Evolutionary conservation across 768 basidiomycete species (phyloP).

Genomic region (Tremella fuciformis): DNA sequence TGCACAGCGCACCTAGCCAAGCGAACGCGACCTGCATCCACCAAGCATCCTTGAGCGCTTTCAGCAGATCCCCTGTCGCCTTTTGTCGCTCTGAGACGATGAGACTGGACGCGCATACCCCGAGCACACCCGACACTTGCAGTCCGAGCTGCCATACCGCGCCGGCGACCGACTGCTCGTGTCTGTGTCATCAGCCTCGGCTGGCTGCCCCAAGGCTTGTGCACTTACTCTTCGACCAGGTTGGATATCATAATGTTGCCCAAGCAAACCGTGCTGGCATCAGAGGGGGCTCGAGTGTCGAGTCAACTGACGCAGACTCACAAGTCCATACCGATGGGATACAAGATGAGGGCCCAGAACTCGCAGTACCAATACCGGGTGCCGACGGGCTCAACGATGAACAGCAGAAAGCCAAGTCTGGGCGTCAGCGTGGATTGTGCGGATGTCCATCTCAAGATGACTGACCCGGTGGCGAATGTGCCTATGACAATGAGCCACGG

Average conservation of each 20-base stretch:
- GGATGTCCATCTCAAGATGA: not conserved
- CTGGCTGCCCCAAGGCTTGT: not conserved
- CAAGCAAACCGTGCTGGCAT: slow-evolving; percentile 5
- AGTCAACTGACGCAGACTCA: not conserved
- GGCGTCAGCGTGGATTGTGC: too few species aligned
- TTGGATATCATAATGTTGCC: slow-evolving; percentile 27
- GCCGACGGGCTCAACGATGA: slow-evolving; percentile 27
- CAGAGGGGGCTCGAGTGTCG: too few species aligned
- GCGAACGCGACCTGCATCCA: slow-evolving; percentile 16
- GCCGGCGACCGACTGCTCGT: slow-evolving; percentile 31
- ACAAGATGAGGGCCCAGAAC: slow-evolving; percentile 25
- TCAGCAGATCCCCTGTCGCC: slow-evolving; percentile 15
- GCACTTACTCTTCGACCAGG: slow-evolving; percentile 30
- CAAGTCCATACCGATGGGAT: slow-evolving; percentile 31
- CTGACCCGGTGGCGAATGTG: not conserved
- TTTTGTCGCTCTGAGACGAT: slow-evolving; percentile 14
- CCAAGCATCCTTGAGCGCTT: slow-evolving; percentile 16
- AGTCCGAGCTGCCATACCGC: slow-evolving; percentile 25
- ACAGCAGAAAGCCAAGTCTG: slow-evolving; percentile 19
- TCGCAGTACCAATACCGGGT: slow-evolving; percentile 34
- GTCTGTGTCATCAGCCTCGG: not conserved
- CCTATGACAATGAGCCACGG: slow-evolving; percentile 4
- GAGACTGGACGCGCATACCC: slow-evolving; percentile 20
- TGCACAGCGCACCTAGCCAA: slow-evolving; percentile 16
- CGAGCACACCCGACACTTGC: slow-evolving; percentile 16